Percentiles rank a stretch among this genome's conserved stretches.
Evolutionary conservation across 2,329 filamentous ascomycete genomes (phyloP).

Genomic region (Xylariaceae sp.): DNA sequence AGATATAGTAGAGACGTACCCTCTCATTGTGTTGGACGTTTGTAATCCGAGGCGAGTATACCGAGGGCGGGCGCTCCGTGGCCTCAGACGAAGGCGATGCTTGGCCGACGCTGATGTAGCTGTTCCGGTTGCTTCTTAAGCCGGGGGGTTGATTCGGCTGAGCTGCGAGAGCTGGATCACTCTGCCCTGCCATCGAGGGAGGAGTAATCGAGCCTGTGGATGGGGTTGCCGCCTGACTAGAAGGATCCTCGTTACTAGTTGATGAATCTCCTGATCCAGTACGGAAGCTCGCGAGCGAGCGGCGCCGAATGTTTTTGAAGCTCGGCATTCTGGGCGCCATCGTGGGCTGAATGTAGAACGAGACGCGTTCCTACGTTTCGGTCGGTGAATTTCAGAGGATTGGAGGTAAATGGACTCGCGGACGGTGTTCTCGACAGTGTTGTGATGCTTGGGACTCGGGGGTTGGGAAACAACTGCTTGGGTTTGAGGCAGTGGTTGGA

Average conservation of each 20-base stretch:
- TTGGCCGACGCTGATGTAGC: conserved; percentile 60
- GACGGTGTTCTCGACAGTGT: too few relatives aligned
- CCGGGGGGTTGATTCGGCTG: conserved; percentile 44
- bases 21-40: conserved; percentile 80
- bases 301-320: conserved; percentile 68
- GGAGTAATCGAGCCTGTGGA: conserved; percentile 71
- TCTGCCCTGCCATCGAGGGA: conserved; percentile 65
- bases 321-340: conserved; percentile 27
- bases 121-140: conserved; percentile 53
- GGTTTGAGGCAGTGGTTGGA: neutral
- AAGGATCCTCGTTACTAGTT: conserved; percentile 54
- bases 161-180: conserved; percentile 62
- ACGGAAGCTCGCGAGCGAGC: conserved; percentile 71
- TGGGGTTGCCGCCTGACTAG: conserved; percentile 52
- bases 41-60: conserved; percentile 74
- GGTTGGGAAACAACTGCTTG: neutral
- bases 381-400: too few relatives aligned
- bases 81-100: conserved; percentile 48
- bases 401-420: too few relatives aligned
- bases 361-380: too few relatives aligned
- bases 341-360: neutral
- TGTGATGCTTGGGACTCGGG: neutral
- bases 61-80: conserved; percentile 56
- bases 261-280: conserved; percentile 60
- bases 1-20: conserved; percentile 52